Evolutionary conservation across 163 green algal genomes (phyloP), one percentile per base, ranked within the genome.

Genomic region (Scenedesmus sp.): DNA sequence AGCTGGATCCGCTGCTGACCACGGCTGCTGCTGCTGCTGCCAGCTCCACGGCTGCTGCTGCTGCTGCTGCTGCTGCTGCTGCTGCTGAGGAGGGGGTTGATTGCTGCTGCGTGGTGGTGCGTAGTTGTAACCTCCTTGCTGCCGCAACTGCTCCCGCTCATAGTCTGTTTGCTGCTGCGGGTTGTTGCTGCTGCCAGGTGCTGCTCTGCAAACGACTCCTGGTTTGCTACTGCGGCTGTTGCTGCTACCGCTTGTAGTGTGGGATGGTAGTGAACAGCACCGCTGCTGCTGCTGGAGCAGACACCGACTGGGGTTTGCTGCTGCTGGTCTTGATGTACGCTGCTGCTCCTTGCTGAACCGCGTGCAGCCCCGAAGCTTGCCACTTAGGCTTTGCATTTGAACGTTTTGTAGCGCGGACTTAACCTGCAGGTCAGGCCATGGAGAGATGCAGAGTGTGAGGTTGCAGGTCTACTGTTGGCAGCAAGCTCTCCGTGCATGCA

Each of bases 21-120:
- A 82, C n/a, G 87, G 87, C n/a, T 86, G 55, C 87, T 91, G 87
- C n/a, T 81, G 87, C 66, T 91, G 87, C 87, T 85, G 87, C 86
- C 87, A 91, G 20, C 62, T 60, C 86, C 86, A 90, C 20, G 26
- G 86, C 46, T 82, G 85, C 15, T 82, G 85, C 55, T 67, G 86
- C 86, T 84, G 86, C 64, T 82, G 85, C 46, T 82, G 85, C 54
- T 66, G 86, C 86, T 88, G 84, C 60, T 88, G 84, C 52, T 59
- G 83, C 84, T 60, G 86, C 62, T 57, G 86, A 16, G 46, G 86
- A 13, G 87, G 52, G 34, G 52, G 73, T 1, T 16, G n/a, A 2
- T 84, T 55, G 18, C 60, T 84, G 87, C 87, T 46, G 73, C 74
- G 87, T 82, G 87, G 87, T 34, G 87, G 87, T 16, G 87, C 74